A percentile compares a stretch with the other conserved stretches of the same genome.
These are phyloP conservation scores for Zymoseptoria tritici DNA, from an alignment of 2,329 filamentous ascomycete species.

Conservation along the genomic window DNA sequence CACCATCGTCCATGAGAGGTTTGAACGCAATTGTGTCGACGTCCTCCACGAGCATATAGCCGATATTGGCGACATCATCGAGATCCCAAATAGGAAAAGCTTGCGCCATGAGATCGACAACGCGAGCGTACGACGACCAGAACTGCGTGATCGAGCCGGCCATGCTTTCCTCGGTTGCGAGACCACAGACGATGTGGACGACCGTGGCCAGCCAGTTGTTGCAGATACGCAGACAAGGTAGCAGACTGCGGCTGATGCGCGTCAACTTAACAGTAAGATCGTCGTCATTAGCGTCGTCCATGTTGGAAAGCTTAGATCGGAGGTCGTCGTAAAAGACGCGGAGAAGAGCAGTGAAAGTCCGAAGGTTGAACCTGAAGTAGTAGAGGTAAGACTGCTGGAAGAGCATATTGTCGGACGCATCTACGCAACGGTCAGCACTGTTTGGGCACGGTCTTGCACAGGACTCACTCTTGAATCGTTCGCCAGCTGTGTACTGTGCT, in stretches of 20 bases:
- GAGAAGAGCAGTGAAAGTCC: slow-evolving; percentile 65
- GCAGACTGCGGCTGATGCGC: slow-evolving; percentile 39
- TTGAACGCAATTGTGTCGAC: slow-evolving; percentile 58
- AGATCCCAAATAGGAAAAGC: slow-evolving; percentile 52
- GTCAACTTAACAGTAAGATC: slow-evolving; percentile 23
- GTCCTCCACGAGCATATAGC: slow-evolving; percentile 63
- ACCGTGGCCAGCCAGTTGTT: slow-evolving; percentile 59
- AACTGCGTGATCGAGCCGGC: slow-evolving; percentile 52
- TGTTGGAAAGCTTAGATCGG: slow-evolving; percentile 35
- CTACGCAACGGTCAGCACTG: slow-evolving; percentile 1
- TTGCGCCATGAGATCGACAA: slow-evolving; percentile 50
- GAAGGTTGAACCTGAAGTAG: slow-evolving; percentile 69
- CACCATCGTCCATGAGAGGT: slow-evolving; percentile 43
- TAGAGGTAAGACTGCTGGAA: slow-evolving; percentile 46
- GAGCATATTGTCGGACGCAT: slow-evolving; percentile 18
- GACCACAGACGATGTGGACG: slow-evolving; percentile 47
- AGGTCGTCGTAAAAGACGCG: slow-evolving; percentile 65
- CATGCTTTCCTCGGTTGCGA: slow-evolving; percentile 48
- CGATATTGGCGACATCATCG: slow-evolving; percentile 37
- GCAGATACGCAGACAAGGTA: slow-evolving; percentile 60
- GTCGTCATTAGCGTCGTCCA: slow-evolving; percentile 42
- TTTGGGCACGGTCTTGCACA: not conserved
- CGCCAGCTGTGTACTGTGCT: slow-evolving; percentile 65
- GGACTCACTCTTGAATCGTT: slow-evolving; percentile 50
- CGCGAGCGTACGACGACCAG: slow-evolving; percentile 59